Conservation (phyloP, 495 filamentous ascomycete species). For the Parathielavia appendiculata region DNA sequence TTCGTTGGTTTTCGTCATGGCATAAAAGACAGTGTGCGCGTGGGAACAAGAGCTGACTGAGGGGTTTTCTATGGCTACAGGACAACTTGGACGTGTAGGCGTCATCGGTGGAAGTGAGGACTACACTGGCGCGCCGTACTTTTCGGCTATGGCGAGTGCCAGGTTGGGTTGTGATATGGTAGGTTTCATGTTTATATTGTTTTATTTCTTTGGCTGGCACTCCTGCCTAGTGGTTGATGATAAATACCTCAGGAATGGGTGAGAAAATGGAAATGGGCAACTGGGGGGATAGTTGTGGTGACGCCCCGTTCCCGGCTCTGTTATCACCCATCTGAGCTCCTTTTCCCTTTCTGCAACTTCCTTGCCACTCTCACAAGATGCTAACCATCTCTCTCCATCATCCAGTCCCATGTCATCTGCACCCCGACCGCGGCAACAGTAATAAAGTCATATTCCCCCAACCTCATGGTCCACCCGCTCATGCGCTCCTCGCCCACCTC, state of each 20-base stretch:
- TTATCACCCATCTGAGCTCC: background rate
- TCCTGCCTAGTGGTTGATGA: background rate
- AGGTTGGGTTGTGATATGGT: constrained; percentile 82
- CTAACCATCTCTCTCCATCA: background rate
- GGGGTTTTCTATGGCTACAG: constrained; percentile 28
- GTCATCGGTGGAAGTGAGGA: constrained; percentile 95
- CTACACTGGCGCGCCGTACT: constrained; percentile 96
- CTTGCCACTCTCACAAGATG: constrained; percentile 4
- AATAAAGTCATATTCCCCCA: constrained; percentile 96
- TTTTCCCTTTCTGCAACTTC: background rate
- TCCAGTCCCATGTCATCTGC: constrained; percentile 91
- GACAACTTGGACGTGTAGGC: constrained; percentile 85
- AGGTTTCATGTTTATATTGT: constrained; percentile 20
- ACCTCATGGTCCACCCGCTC: constrained; percentile 96
- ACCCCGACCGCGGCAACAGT: constrained; percentile 81
- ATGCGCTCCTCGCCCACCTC: constrained; percentile 67
- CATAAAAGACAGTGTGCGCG: background rate
- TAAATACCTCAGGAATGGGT: too few relatives aligned
- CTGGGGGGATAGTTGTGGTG: too few relatives aligned
- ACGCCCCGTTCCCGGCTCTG: too few relatives aligned
- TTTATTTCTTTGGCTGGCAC: too few relatives aligned
- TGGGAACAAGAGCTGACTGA: background rate
- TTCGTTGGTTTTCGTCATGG: constrained; percentile 27
- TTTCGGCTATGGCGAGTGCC: constrained; percentile 94
- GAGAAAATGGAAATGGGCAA: too few relatives aligned